Evolutionary conservation across 148 eudicot species (phyloP), one percentile per base, ranked within the genome.

Genomic region (Dysphania ambrosioides): DNA sequence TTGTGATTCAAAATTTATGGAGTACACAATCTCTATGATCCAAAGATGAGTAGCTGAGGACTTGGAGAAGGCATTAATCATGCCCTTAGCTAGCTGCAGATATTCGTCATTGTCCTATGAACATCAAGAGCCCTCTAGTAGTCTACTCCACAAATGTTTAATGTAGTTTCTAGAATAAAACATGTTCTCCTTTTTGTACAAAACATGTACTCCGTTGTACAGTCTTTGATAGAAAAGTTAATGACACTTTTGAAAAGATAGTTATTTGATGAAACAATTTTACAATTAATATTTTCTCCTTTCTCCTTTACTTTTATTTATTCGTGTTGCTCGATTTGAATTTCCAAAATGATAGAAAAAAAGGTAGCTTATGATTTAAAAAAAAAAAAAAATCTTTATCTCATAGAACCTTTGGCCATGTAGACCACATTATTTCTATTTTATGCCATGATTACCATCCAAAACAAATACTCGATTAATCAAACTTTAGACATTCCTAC

Each of bases 21-120:
- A 76, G 44, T 76, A 69, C 8, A 29, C 31, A 10, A 27, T 69
- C 24, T 70, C 61, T 26, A 77, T 78, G 34, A 32, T 78, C 31
- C 81, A 64, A 57, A 55, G 70, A 44, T 57, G 41, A 6, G 66
- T 53, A 9, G 26, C 75, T 6, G 36, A 40, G 34, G 80, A 78
- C 23, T 35, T 78, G 30, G 65, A 78, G 32, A 56, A 78, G 7
- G 80, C 80, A 27, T 21, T 72, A 5, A 78, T 78, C 35, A 26
- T 72, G 31, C 64, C 75, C 29, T 53, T 72, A 24, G 61, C 53
- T 55, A 11, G 32, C n/a, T 78, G 80, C 36, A 61, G 32, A 29
- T 56, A 56, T 13, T 71, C 80, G 36, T 53, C 72, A 40, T 29
- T 26, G 38, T 59, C 67, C 31, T 26, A 27, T 5, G 32, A n/a